A percentile compares a stretch with the other conserved stretches of the same genome.
phyloP scores from a whole-genome alignment of 208 protist species.

The Crithidia brevicula region DNA sequence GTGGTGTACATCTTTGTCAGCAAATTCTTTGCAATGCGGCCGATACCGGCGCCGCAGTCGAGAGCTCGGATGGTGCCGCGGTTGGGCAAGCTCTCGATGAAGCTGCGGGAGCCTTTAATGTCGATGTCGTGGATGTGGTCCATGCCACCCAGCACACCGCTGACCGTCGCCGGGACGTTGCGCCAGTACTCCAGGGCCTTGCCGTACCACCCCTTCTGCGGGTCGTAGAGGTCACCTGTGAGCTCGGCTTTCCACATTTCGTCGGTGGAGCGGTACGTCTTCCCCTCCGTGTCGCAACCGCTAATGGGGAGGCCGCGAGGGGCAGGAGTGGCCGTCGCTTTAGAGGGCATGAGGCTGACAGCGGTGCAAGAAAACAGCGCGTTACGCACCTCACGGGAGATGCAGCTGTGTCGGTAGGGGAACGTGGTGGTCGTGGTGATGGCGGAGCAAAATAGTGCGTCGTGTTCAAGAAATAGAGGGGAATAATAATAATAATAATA shows the following conservation, averaged over 20 bases:
- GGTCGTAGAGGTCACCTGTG: conserved; percentile 74
- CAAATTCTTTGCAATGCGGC: conserved; percentile 85
- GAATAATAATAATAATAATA: too few relatives aligned
- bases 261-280: conserved; percentile 55
- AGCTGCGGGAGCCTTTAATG: conserved; percentile 59
- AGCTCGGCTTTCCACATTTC: conserved; percentile 81
- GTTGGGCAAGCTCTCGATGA: conserved; percentile 68
- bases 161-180: conserved; percentile 81
- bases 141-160: conserved; percentile 92
- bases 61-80: conserved; percentile 71
- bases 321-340: background rate
- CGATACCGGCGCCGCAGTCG: conserved; percentile 93
- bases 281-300: conserved; percentile 71
- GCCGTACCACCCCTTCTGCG: conserved; percentile 85
- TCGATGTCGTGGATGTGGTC: conserved; percentile 79
- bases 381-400: conserved; percentile 1
- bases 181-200: conserved; percentile 91
- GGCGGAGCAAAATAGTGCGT: too few relatives aligned
- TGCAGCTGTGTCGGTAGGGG: background rate
- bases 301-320: conserved; percentile 32
- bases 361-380: conserved; percentile 16
- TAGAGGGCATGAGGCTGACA: conserved; percentile 16
- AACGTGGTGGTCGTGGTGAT: conserved; percentile 17
- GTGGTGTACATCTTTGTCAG: conserved; percentile 66
- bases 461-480: background rate